phyloP scores from a whole-genome alignment of 108 stramenopile genomes.

The Fragilaria radians region DNA sequence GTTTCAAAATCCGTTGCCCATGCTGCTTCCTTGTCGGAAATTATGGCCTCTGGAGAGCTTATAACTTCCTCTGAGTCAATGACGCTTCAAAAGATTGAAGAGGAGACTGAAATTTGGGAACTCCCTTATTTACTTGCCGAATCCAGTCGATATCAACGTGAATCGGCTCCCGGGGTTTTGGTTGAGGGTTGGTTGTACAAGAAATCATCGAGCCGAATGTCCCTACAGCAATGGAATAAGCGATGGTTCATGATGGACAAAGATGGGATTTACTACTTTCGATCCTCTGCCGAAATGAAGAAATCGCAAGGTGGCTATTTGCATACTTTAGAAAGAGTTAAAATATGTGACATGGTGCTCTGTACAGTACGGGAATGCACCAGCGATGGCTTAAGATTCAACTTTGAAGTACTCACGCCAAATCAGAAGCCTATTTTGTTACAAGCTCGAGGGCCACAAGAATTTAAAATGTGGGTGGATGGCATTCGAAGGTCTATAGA shows the following conservation, averaged over 20 bases:
- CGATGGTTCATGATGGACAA: constrained; percentile 87
- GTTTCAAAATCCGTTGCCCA: constrained; percentile 41
- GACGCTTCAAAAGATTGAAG: constrained; percentile 64
- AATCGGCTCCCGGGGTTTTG: constrained; percentile 64
- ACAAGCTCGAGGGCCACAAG: constrained; percentile 84
- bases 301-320: constrained; percentile 22
- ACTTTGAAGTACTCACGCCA: constrained; percentile 91
- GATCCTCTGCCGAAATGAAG: constrained; percentile 35
- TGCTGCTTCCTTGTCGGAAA: constrained; percentile 42
- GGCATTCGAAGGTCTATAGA: constrained; percentile 76
- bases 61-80: constrained; percentile 34
- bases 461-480: constrained; percentile 80
- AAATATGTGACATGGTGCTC: constrained; percentile 88
- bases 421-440: constrained; percentile 77
- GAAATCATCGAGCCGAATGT: constrained; percentile 55
- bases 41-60: constrained; percentile 51
- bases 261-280: constrained; percentile 74
- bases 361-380: constrained; percentile 84
- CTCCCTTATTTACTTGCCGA: constrained; percentile 54
- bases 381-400: constrained; percentile 61
- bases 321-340: constrained; percentile 59
- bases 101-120: constrained; percentile 67
- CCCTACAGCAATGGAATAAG: constrained; percentile 63
- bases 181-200: constrained; percentile 89
- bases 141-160: constrained; percentile 63